Conservation (phyloP, 2,329 filamentous ascomycete genomes). For the Endocalyx cinctus region DNA sequence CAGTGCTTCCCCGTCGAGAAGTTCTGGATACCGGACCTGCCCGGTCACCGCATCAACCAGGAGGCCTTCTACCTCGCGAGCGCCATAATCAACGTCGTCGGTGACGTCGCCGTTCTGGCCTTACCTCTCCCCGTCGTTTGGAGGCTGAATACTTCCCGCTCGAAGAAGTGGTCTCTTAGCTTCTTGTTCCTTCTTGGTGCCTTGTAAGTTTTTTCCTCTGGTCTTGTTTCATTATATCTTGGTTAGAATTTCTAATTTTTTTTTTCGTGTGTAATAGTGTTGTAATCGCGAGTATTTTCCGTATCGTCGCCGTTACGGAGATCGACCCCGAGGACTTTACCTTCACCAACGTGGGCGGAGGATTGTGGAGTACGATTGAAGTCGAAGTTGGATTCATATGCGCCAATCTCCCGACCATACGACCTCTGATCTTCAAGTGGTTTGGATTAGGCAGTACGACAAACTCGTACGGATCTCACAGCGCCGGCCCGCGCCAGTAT, state of each 20-base stretch:
- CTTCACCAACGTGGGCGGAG: slow-evolving; percentile 20
- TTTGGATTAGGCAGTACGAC: slow-evolving; percentile 13
- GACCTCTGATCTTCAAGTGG: slow-evolving; percentile 20
- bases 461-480: slow-evolving; percentile 9
- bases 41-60: slow-evolving; percentile 18
- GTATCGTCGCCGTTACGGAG: slow-evolving; percentile 21
- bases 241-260: not conserved
- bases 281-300: slow-evolving; percentile 23
- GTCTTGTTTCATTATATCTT: no score
- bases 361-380: slow-evolving; percentile 24
- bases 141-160: slow-evolving; percentile 22
- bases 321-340: slow-evolving; percentile 22
- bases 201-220: slow-evolving; percentile 24
- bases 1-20: slow-evolving; percentile 19
- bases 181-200: slow-evolving; percentile 27
- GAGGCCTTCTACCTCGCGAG: slow-evolving; percentile 21
- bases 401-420: slow-evolving; percentile 21
- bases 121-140: slow-evolving; percentile 28
- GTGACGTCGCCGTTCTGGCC: slow-evolving; percentile 24
- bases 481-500: slow-evolving; percentile 15
- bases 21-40: slow-evolving; percentile 15
- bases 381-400: slow-evolving; percentile 25
- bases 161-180: slow-evolving; percentile 25
- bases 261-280: slow-evolving; percentile 12
- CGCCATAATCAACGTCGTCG: slow-evolving; percentile 22